Percentiles rank a stretch among this genome's conserved stretches.
Conservation (phyloP, 2,329 filamentous ascomycete species). For the Penicillium olsonii region DNA sequence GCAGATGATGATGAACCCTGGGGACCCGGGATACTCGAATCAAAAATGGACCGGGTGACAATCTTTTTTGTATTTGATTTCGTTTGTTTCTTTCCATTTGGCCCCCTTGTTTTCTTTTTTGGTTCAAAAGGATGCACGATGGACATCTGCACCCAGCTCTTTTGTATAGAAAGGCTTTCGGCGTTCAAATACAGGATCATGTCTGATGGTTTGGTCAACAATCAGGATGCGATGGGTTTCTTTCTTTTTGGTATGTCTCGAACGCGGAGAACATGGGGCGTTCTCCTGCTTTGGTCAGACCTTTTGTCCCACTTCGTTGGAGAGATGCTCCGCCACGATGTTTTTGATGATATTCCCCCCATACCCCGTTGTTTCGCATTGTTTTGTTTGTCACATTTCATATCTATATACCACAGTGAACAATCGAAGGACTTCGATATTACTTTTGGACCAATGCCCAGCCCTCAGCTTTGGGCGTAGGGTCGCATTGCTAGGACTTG, state of each 20-base stretch:
- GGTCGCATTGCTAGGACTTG: background rate
- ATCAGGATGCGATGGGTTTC: slow-evolving; percentile 2
- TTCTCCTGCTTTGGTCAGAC: background rate
- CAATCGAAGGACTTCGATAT: background rate
- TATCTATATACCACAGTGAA: slow-evolving; percentile 7
- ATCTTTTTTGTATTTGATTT: no score
- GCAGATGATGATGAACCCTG: slow-evolving; percentile 34
- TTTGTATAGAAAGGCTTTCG: slow-evolving; percentile 22
- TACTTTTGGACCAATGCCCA: background rate
- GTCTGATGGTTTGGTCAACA: background rate
- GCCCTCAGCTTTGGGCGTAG: background rate
- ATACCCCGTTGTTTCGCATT: background rate
- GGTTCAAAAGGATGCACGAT: slow-evolving; percentile 9
- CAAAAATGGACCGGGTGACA: slow-evolving; percentile 32
- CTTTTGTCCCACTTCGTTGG: background rate
- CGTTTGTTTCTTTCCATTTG: background rate
- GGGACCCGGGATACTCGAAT: slow-evolving; percentile 28
- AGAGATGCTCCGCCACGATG: slow-evolving; percentile 1
- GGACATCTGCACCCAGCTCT: slow-evolving; percentile 1
- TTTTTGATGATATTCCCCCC: slow-evolving; percentile 10
- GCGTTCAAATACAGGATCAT: slow-evolving; percentile 26
- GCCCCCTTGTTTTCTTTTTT: background rate
- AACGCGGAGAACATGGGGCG: background rate
- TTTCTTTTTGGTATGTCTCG: background rate
- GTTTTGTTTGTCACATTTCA: slow-evolving; percentile 1